Base-by-base conservation (phyloP, 495 filamentous ascomycete species). In the Aspergillus bertholletiae region DNA sequence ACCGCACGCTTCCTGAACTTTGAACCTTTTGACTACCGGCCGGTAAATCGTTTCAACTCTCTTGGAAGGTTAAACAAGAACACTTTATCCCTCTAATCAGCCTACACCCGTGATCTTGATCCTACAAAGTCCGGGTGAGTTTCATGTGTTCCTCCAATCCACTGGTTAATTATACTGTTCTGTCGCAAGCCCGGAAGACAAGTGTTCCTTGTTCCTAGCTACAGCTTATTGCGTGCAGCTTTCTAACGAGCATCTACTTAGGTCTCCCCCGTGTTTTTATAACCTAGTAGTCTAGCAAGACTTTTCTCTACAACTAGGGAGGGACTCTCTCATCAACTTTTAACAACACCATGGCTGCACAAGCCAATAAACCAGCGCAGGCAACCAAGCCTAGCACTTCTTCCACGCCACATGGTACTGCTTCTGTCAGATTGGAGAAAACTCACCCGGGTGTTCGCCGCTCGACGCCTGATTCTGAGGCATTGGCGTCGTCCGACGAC, bases 401-500 rank as follows among this genome's bases (percentile, higher is more conserved):
- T 13, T 62, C 71, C 0, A 56, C 60, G 8, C 40, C 62, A 24
- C 54, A 77, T 26, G 78, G 61, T 61, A 87, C 77, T 56, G 80
- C 81, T 34, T 78, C 82, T 26, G 74, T 87, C 23, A 74, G 88
- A 46, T 77, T 88, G 18, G 90, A 94, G 53, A 92, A 88, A 65
- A 74, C 86, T 49, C 85, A 88, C 58, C 71, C 74, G 7, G 79
- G 76, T 44, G 72, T 83, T 37, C 84, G 88, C 58, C 86, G 87
- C 51, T 90, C 90, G 17, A 96, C 92, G 6, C 92, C 92, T 15
- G 92, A 96, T 63, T 96, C 92, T 7, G 92, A 97, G 64, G 92
- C 92, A 39, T 74, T 97, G 45, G 90, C 88, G 34, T 96, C 92
- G 55, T 96, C 92, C 3, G 92, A 97, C 64, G 92, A 97, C 62